Percentiles rank a stretch among this genome's conserved stretches.
Evolutionary conservation across 2,329 filamentous ascomycete species (phyloP).

Genomic region (Microdochium paspali): DNA sequence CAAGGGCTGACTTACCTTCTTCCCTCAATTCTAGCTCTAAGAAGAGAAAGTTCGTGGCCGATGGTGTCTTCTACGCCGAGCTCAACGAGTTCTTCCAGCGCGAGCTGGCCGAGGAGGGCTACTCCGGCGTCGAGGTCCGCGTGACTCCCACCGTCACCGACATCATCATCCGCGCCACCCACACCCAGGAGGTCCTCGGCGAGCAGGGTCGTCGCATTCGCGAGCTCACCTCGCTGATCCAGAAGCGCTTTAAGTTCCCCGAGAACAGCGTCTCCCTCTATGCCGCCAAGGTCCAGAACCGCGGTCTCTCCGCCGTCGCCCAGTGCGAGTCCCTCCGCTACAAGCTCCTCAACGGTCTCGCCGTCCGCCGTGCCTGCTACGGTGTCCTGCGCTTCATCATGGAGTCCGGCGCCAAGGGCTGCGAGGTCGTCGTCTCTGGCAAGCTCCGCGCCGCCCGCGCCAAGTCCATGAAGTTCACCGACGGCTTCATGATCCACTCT

Average conservation of each 20-base stretch:
- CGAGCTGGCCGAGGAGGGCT: conserved; percentile 99
- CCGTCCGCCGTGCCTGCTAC: conserved; percentile 97
- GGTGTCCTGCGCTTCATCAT: conserved; percentile 99
- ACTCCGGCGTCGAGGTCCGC: conserved; percentile 99
- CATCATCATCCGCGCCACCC: conserved; percentile 99
- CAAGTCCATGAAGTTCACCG: conserved; percentile 99
- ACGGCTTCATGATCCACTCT: conserved; percentile 99
- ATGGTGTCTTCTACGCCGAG: conserved; percentile 99
- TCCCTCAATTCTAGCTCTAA: conserved; percentile 56
- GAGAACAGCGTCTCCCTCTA: conserved; percentile 99
- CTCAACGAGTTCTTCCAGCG: conserved; percentile 99
- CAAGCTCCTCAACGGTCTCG: conserved; percentile 99
- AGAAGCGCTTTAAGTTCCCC: conserved; percentile 99
- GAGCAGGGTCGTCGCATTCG: conserved; percentile 99
- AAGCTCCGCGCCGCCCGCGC: conserved; percentile 98
- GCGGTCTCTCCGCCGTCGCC: conserved; percentile 97
- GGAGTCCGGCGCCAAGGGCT: conserved; percentile 99
- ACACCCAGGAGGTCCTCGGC: conserved; percentile 99
- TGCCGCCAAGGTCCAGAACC: conserved; percentile 99
- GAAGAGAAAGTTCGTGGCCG: conserved; percentile 89
- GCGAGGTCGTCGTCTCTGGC: conserved; percentile 97
- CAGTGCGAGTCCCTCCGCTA: conserved; percentile 99
- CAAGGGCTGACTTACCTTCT: conserved; percentile 9
- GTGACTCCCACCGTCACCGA: conserved; percentile 99
- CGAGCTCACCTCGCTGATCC: conserved; percentile 99